A percentile compares a stretch with the other conserved stretches of the same genome.
phyloP scores from a whole-genome alignment of 129 eudicot genomes.

The Saussurea involucrata region DNA sequence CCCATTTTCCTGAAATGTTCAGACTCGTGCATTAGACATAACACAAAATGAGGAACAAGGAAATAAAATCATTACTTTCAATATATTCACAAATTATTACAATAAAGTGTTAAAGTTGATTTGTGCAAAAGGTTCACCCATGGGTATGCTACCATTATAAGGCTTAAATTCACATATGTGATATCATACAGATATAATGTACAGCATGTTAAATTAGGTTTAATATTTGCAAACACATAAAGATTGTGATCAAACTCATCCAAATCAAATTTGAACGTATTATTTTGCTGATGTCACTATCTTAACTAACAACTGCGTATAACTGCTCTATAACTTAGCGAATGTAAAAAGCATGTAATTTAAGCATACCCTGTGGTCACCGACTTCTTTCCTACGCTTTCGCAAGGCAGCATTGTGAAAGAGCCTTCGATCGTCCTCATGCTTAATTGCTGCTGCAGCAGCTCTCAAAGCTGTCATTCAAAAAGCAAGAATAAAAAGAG shows the following conservation, averaged over 20 bases:
- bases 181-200: too few relatives aligned
- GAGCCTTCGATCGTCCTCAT: slow-evolving; percentile 70
- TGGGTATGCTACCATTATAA: background rate
- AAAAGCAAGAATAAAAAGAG: background rate
- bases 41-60: background rate
- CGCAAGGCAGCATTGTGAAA: slow-evolving; percentile 67
- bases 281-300: background rate
- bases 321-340: background rate
- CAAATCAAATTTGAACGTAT: background rate
- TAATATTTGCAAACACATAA: too few relatives aligned
- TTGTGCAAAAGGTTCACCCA: background rate
- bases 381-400: slow-evolving; percentile 65
- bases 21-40: background rate
- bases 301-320: background rate
- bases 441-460: slow-evolving; percentile 70
- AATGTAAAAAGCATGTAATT: background rate
- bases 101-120: background rate
- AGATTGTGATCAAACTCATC: background rate
- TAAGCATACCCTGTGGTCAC: slow-evolving; percentile 48
- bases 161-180: too few relatives aligned
- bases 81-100: background rate
- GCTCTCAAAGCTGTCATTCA: slow-evolving; percentile 58
- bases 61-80: background rate
- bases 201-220: too few relatives aligned
- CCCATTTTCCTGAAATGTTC: slow-evolving; percentile 52